Percentiles rank a stretch among this genome's conserved stretches.
phyloP scores from a whole-genome alignment of 1,284 basidiomycete species.

The Leccinum angustisporum region DNA sequence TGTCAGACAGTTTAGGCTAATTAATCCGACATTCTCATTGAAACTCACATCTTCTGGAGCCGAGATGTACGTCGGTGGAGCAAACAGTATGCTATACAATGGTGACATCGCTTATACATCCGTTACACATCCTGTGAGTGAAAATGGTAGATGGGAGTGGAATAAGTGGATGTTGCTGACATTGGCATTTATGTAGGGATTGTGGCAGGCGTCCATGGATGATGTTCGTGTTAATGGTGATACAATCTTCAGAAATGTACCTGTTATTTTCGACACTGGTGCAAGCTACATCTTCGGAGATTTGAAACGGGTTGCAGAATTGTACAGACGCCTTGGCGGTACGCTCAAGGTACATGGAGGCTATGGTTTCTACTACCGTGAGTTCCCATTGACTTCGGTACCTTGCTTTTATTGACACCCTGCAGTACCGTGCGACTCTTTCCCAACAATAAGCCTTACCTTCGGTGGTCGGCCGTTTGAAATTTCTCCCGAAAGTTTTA shows the following conservation, averaged over 20 bases:
- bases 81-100: background rate
- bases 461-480: background rate
- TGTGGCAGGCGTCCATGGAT: background rate
- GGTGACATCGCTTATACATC: background rate
- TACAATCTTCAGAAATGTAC: background rate
- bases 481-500: background rate
- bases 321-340: background rate
- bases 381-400: background rate
- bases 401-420: background rate
- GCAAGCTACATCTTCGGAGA: background rate
- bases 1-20: background rate
- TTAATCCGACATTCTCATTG: background rate
- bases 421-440: background rate
- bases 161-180: background rate
- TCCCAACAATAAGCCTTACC: background rate
- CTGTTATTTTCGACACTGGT: background rate
- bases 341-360: background rate
- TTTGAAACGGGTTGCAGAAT: background rate
- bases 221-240: background rate
- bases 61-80: background rate
- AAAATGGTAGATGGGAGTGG: background rate
- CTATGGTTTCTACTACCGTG: background rate
- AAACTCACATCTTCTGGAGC: background rate
- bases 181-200: background rate
- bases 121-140: background rate